Base-by-base conservation (phyloP, 1,284 basidiomycete genomes). In the Athelia psychrophila region DNA sequence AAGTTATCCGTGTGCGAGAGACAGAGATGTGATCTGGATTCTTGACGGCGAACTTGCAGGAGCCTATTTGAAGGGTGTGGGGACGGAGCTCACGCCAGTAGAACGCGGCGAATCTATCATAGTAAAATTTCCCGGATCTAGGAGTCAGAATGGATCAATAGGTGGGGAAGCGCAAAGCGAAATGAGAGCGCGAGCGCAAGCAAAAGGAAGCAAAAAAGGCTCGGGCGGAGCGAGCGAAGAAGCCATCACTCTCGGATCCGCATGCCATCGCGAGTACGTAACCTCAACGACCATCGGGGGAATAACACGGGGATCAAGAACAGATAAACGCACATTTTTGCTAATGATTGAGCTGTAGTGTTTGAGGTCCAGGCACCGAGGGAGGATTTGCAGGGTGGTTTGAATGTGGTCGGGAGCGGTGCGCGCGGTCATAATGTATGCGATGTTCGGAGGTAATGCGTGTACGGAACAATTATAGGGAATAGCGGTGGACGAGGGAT, bases 81-180 rank as follows among this genome's bases (percentile, higher is more conserved):
- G n/a, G n/a, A n/a, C 6, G 27, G 27, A 6, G 6, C 27, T 30
- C 13, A 30, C 6, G 27, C 27, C 27, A 30, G 13, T 30, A 30
- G 27, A 30, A 30, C 27, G 27, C 27, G 27, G 27, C 23, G 40
- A 36, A 53, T 42, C 22, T 23, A 46, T 73, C 60, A 82, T 35
- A 82, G 66, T 75, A 81, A 76, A 48, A 81, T 78, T 54, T 78
- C 68, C 46, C 79, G 79, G 56, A 81, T 81, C 79, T 81, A 48
- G 25, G 30, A 44, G 35, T 45, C 53, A 51, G 10, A n/a, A 3
- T 16, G 15, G 36, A 30, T 48, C 10, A 22, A 46, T 46, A 44
- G 35, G 13, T 20, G 15, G 13, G 45, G 50, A 27, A 46, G 46
- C n/a, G n/a, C n/a, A n/a, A n/a, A n/a, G n/a, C n/a, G n/a, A n/a